Percentiles rank a stretch among this genome's conserved stretches.
Evolutionary conservation across 306 rosid species (phyloP).

Genomic region (Herpetospermum pedunculosum): DNA sequence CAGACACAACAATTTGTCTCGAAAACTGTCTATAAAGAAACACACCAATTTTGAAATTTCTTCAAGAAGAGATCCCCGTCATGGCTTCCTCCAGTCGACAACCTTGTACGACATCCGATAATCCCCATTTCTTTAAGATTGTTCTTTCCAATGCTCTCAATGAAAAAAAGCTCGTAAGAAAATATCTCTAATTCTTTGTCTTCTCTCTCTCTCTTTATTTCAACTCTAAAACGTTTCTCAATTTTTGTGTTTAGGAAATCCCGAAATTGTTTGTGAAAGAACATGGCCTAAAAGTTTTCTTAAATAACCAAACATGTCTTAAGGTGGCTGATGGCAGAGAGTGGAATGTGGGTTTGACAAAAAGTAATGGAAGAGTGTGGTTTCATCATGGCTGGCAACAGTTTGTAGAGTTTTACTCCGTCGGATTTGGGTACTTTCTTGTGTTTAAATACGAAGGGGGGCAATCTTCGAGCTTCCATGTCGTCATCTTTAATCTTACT

Average conservation of each 20-base stretch:
- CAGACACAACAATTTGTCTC: too few species aligned
- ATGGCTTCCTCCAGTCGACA: too few species aligned
- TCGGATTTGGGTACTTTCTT: neutral
- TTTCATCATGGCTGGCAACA: conserved; percentile 6
- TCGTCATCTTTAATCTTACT: neutral
- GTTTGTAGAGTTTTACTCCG: neutral
- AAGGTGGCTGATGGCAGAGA: too few species aligned
- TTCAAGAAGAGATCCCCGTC: too few species aligned
- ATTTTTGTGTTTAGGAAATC: conserved; percentile 1
- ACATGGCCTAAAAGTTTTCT: too few species aligned
- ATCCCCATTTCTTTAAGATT: neutral
- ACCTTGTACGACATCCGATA: too few species aligned
- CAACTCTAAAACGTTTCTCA: neutral
- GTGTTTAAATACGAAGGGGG: conserved; percentile 7
- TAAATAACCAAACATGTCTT: too few species aligned
- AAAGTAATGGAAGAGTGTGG: too few species aligned
- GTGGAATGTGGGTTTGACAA: too few species aligned
- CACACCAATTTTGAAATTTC: too few species aligned
- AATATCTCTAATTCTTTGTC: neutral
- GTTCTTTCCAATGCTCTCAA: neutral
- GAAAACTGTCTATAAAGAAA: too few species aligned
- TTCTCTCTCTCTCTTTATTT: neutral
- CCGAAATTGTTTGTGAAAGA: too few species aligned
- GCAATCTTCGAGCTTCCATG: neutral
- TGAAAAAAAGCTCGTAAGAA: neutral